These are phyloP conservation scores for Coniella lustricola DNA, from an alignment of 2,329 filamentous ascomycete species.

Conservation along the genomic window DNA sequence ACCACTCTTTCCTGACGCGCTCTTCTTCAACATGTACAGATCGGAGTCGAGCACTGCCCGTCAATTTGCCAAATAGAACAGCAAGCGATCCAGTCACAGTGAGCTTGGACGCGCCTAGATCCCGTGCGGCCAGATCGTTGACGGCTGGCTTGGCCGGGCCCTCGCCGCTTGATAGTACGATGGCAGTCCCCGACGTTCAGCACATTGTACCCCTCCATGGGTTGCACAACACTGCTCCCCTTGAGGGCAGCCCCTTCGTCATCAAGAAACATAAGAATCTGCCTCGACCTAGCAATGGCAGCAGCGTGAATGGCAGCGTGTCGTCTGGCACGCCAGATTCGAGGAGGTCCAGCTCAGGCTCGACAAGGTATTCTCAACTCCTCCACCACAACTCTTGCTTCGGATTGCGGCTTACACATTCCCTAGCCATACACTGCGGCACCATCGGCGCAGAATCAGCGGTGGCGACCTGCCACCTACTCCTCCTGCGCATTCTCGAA, in stretches of 20 bases:
- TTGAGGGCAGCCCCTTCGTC: slow-evolving; percentile 21
- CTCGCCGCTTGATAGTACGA: slow-evolving; percentile 7
- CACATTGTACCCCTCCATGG: slow-evolving; percentile 11
- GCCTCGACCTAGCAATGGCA: slow-evolving; percentile 28
- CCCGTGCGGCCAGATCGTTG: slow-evolving; percentile 2
- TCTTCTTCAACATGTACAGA: slow-evolving; percentile 8
- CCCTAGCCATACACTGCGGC: slow-evolving; percentile 34
- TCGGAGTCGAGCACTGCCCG: not conserved
- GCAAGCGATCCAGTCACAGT: not conserved
- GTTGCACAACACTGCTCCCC: slow-evolving; percentile 18
- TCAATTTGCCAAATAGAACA: slow-evolving; percentile 10
- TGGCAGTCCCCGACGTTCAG: slow-evolving; percentile 14
- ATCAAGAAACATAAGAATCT: slow-evolving; percentile 34
- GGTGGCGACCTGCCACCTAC: slow-evolving; percentile 52
- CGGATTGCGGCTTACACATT: slow-evolving; percentile 25
- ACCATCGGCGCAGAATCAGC: slow-evolving; percentile 34
- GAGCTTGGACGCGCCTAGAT: not conserved
- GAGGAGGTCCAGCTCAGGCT: slow-evolving; percentile 9
- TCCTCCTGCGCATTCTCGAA: slow-evolving; percentile 53
- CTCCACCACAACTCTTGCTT: slow-evolving; percentile 8
- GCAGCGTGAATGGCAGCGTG: slow-evolving; percentile 3
- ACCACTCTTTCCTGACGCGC: not conserved
- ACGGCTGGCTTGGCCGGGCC: slow-evolving; percentile 7
- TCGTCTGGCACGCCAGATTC: slow-evolving; percentile 11
- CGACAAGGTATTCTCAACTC: slow-evolving; percentile 16